Conservation (phyloP, 495 filamentous ascomycete genomes). For the Neurospora cerealis region DNA sequence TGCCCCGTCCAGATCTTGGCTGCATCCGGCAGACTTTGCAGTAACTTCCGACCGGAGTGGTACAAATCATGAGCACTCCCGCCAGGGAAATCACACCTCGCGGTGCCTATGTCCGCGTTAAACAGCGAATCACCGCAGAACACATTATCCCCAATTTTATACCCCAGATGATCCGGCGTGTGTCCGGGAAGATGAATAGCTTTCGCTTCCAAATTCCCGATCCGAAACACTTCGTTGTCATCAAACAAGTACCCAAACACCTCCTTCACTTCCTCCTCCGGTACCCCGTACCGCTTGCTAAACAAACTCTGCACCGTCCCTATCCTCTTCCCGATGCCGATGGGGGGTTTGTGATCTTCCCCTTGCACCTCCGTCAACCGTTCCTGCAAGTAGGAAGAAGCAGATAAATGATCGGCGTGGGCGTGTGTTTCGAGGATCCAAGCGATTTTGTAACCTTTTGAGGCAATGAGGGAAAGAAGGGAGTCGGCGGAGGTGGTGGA, state of each 20-base stretch:
- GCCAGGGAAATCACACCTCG: conserved; percentile 51
- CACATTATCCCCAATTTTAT: conserved; percentile 38
- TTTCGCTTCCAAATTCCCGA: conserved; percentile 35
- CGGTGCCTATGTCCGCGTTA: conserved; percentile 46
- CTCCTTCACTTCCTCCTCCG: conserved; percentile 23
- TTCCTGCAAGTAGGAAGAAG: conserved; percentile 42
- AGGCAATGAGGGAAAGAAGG: conserved; percentile 28
- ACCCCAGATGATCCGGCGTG: conserved; percentile 54
- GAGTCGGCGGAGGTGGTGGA: conserved; percentile 39
- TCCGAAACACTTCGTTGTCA: conserved; percentile 41
- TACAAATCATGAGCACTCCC: conserved; percentile 38
- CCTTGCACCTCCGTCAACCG: conserved; percentile 20
- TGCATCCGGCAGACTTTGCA: conserved; percentile 31
- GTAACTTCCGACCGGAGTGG: conserved; percentile 33
- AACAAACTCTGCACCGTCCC: conserved; percentile 41
- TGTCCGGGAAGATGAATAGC: conserved; percentile 51
- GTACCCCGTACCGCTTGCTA: conserved; percentile 36
- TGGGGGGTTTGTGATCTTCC: conserved; percentile 14
- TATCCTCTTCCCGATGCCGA: conserved; percentile 49
- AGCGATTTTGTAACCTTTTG: conserved; percentile 35
- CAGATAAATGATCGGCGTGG: conserved; percentile 52
- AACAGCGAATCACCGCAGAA: conserved; percentile 54
- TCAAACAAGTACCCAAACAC: conserved; percentile 45
- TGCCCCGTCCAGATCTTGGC: conserved; percentile 43
- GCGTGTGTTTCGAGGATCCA: conserved; percentile 52